Evolutionary conservation across 176 grass and related monocot species (phyloP), one percentile per base, ranked within the genome.

Genomic region (Typha latifolia): DNA sequence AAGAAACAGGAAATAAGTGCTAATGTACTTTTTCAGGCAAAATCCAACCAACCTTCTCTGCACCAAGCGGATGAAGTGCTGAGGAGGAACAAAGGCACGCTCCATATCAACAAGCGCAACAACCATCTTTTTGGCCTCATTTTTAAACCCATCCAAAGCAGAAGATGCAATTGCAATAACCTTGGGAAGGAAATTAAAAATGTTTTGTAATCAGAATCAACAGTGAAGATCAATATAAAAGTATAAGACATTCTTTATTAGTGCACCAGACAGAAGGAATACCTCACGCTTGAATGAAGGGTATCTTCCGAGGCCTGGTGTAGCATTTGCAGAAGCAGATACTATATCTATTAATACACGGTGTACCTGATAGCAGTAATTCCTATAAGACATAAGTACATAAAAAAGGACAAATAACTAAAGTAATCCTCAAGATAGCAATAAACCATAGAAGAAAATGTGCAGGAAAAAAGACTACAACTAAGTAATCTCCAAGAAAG

Each of bases 101-200:
- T 96, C 91, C 91, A 96, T 96, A 74, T 91, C 87, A 84, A 96
- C 87, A 81, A 96, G 84, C 47, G 91, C 91, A 62, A 96, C 87
- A 12, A 96, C 87, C 91, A 96, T 96, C 64, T 88, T 96, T 73
- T 88, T 96, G 8, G 91, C 79, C 31, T 96, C 87, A 74, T 22
- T 96, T 87, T 85, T 91, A 75, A 96, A 96, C 53, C 32, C 84
- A 15, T 91, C 91, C 74, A 96, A 68, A 66, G 91, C 87, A 85
- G 78, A 68, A 62, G 91, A 88, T 65, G 87, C 87, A 76, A 96
- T 88, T 82, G 78, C 85, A 86, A 96, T 59, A 63, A 95, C 66
- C 86, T 95, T 81, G 50, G 61, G 73, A 52, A 61, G 26, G 64
- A 52, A 82, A 29, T 29, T 65, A 69, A 61, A 18, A 23, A 68